Conservation (phyloP, 108 stramenopile genomes). For the Discostella stelligeroides region DNA sequence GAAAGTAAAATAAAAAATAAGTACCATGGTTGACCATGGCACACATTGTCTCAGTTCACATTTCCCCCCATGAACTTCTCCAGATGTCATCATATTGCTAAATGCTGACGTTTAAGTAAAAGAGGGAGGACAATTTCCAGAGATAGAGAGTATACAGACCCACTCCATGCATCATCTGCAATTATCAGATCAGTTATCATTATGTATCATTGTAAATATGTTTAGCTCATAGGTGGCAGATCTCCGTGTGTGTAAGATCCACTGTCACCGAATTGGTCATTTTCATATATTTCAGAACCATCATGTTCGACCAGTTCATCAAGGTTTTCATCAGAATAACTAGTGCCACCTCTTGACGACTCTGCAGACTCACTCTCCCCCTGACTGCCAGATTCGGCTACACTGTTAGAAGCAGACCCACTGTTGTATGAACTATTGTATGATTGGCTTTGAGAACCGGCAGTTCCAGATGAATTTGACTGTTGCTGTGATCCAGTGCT, state of each 20-base stretch:
- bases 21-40: too few relatives aligned
- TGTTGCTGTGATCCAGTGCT: slow-evolving; percentile 23
- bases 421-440: not conserved
- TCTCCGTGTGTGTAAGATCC: slow-evolving; percentile 1
- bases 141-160: too few relatives aligned
- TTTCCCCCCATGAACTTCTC: too few relatives aligned
- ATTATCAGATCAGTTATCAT: too few relatives aligned
- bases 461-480: slow-evolving; percentile 10
- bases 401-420: not conserved
- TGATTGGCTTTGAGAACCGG: slow-evolving; percentile 5
- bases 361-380: slow-evolving; percentile 3
- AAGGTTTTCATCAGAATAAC: not conserved
- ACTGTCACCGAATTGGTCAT: not conserved
- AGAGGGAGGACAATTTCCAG: too few relatives aligned
- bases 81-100: too few relatives aligned
- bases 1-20: too few relatives aligned
- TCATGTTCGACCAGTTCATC: slow-evolving; percentile 3
- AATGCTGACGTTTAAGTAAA: too few relatives aligned
- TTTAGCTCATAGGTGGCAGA: slow-evolving; percentile 10
- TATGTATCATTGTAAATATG: too few relatives aligned
- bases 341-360: not conserved
- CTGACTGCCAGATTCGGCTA: not conserved
- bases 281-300: not conserved
- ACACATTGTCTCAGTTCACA: too few relatives aligned
- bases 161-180: too few relatives aligned